Evolutionary conservation across 2,329 filamentous ascomycete genomes (phyloP), one percentile per base, ranked within the genome.

Genomic region (Alternaria ethzedia): DNA sequence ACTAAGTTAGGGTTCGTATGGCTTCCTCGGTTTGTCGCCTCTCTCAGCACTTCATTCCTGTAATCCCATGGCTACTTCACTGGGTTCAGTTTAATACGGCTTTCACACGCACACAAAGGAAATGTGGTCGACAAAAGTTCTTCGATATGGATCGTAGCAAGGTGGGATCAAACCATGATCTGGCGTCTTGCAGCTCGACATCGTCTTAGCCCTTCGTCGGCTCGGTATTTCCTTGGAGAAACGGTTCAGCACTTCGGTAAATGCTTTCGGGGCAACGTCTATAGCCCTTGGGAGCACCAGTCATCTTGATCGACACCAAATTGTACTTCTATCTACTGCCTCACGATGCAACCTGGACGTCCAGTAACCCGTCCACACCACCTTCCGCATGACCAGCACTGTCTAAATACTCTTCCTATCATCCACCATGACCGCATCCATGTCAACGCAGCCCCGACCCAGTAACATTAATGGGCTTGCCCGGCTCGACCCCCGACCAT

Each of bases 251-350:
- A 74, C 71, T 70, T 75, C 77, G 75, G 72, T 77, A 76, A 79
- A 78, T 73, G 73, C 72, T 75, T 71, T 74, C 72, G 69, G 70
- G 72, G 75, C 76, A 69, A 69, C 77, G 74, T 65, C 73, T 72
- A 70, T 73, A 71, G 72, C 71, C 73, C 69, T 66, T 66, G 70
- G 72, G 71, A 72, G 72, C 75, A 69, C 72, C 72, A 76, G 74
- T 73, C 77, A 74, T 79, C 77, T 78, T 73, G 75, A 70, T 75
- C 78, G 78, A 73, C 79, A 76, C 72, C 74, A 79, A 80, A 78
- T 80, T 81, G 79, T 81, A 81, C 78, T 80, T 79, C 76, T 80
- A 80, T 78, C 73, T 76, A 70, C 74, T 76, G 72, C 73, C 69
- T 72, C 74, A 70, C 75, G 76, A 77, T 78, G 72, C 72, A 71